phyloP scores from a whole-genome alignment of 345 rosid species.

The Euphorbia pulcherrima region DNA sequence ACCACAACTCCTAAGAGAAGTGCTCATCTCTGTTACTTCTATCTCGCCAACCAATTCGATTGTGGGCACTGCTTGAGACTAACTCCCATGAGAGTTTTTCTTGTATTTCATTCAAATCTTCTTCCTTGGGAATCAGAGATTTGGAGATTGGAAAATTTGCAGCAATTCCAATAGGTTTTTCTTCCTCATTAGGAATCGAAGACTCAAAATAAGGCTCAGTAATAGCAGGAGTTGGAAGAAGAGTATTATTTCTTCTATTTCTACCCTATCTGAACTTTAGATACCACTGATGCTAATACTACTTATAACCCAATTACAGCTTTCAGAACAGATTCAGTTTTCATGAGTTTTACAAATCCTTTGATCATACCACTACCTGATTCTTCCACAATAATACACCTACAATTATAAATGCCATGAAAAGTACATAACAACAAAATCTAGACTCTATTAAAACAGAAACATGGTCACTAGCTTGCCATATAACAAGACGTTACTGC shows the following conservation, averaged over 20 bases:
- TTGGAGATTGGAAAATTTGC: no score
- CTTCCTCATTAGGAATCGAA: constrained; percentile 15
- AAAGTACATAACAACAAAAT: no score
- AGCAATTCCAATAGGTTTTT: neutral
- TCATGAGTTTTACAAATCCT: no score
- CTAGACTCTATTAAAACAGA: no score
- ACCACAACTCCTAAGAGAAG: constrained; percentile 21
- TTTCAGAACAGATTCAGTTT: constrained; percentile 11
- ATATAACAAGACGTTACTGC: no score
- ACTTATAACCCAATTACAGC: constrained; percentile 5
- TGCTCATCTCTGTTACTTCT: constrained; percentile 33
- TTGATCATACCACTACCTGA: constrained; percentile 7
- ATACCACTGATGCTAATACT: constrained; percentile 9
- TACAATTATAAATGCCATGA: no score
- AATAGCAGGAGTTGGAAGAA: neutral
- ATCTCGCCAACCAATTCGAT: constrained; percentile 50
- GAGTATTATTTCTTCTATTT: neutral
- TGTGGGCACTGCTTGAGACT: constrained; percentile 32
- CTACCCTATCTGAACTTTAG: constrained; percentile 16
- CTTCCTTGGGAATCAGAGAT: constrained; percentile 14
- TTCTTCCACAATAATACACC: constrained; percentile 9
- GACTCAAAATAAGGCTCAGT: no score
- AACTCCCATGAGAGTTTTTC: no score
- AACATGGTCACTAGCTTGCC: no score
- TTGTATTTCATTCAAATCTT: constrained; percentile 12